A percentile compares a stretch with the other conserved stretches of the same genome.
Evolutionary conservation across 1,284 basidiomycete genomes (phyloP).

Genomic region (Cryptococcus depauperatus): DNA sequence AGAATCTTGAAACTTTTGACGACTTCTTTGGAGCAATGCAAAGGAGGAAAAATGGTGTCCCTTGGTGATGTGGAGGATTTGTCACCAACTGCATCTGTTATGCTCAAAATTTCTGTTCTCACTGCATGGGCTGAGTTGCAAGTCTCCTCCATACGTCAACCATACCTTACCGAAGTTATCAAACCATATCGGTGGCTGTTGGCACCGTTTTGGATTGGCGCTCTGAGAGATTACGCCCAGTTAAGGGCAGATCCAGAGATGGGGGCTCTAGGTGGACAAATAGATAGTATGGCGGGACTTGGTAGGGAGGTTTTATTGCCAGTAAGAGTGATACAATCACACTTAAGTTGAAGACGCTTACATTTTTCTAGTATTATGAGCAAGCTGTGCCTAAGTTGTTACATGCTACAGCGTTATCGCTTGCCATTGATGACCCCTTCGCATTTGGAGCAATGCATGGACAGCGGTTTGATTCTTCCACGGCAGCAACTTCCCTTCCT

Average conservation of each 20-base stretch:
- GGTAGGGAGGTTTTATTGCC: constrained; percentile 85
- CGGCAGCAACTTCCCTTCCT: constrained; percentile 18
- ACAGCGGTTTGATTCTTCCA: constrained; percentile 44
- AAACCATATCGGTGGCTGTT: constrained; percentile 69
- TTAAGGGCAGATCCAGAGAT: constrained; percentile 83
- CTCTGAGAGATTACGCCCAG: constrained; percentile 83
- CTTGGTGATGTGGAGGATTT: constrained; percentile 81
- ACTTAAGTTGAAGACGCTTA: neutral
- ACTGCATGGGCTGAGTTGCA: constrained; percentile 95
- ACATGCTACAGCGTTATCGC: constrained; percentile 73
- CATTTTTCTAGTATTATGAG: constrained; percentile 82
- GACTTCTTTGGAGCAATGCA: constrained; percentile 79
- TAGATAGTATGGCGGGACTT: constrained; percentile 75
- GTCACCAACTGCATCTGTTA: constrained; percentile 87
- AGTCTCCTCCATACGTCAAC: constrained; percentile 64
- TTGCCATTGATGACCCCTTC: constrained; percentile 62
- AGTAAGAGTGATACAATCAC: constrained; percentile 48
- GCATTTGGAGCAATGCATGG: constrained; percentile 78
- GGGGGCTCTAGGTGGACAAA: constrained; percentile 57
- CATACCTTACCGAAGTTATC: constrained; percentile 73
- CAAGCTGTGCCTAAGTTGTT: constrained; percentile 76
- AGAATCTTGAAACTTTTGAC: constrained; percentile 85
- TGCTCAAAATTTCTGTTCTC: constrained; percentile 86
- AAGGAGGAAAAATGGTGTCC: constrained; percentile 73
- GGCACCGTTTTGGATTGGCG: constrained; percentile 78